phyloP scores from a whole-genome alignment of 345 rosid genomes.

The Brassica juncea region DNA sequence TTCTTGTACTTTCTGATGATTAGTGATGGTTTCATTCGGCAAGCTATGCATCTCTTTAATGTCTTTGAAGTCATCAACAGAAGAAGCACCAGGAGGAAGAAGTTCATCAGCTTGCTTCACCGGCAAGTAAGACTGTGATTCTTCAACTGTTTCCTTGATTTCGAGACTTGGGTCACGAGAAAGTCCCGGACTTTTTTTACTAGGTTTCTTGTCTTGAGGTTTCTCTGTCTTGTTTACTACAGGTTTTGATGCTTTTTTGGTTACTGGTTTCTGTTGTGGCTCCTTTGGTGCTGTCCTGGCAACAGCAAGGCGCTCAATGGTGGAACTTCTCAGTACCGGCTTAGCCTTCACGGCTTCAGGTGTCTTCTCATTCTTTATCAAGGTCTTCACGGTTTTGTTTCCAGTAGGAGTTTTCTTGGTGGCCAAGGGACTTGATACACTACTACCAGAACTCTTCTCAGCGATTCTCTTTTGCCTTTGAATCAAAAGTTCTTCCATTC shows the following conservation, averaged over 20 bases:
- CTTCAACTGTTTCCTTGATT: conserved; percentile 47
- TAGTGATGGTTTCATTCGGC: conserved; percentile 24
- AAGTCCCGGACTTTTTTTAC: conserved; percentile 25
- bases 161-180: conserved; percentile 44
- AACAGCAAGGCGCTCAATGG: conserved; percentile 86
- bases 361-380: conserved; percentile 45
- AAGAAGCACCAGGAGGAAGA: conserved; percentile 29
- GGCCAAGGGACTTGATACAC: conserved; percentile 39
- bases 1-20: conserved; percentile 23
- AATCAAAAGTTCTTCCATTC: conserved; percentile 68
- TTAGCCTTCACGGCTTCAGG: conserved; percentile 45
- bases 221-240: conserved; percentile 42
- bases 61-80: conserved; percentile 58
- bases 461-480: conserved; percentile 95
- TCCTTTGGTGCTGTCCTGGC: conserved; percentile 54
- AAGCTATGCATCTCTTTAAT: conserved; percentile 56
- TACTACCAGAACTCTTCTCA: conserved; percentile 63
- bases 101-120: conserved; percentile 35
- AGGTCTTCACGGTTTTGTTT: conserved; percentile 35
- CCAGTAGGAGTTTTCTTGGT: conserved; percentile 50
- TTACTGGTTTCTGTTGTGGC: conserved; percentile 49
- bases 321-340: conserved; percentile 72
- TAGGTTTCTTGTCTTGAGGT: conserved; percentile 46
- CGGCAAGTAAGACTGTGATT: conserved; percentile 27
- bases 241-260: conserved; percentile 43